Percentiles rank a stretch among this genome's conserved stretches.
Evolutionary conservation across 169 alveolate genomes (phyloP).

Genomic region (Plasmodium knowlesi): DNA sequence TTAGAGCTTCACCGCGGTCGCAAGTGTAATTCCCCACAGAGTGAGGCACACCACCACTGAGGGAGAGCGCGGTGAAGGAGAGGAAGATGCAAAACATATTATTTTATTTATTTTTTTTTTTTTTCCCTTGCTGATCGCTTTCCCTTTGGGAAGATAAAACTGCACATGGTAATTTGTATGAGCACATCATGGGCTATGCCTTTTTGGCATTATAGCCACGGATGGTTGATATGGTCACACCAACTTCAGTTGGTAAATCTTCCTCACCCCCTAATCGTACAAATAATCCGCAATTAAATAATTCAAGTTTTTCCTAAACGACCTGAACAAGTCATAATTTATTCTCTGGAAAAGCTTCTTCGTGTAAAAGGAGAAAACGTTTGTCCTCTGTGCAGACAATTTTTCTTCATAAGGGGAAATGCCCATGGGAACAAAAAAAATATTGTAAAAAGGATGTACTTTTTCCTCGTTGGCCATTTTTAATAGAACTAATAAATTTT

Average conservation of each 20-base stretch:
- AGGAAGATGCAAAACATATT: not conserved
- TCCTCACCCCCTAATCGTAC: conserved; percentile 7
- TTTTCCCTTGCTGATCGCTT: not conserved
- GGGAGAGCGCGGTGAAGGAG: not conserved
- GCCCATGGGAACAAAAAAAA: conserved; percentile 48
- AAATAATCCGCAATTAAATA: conserved; percentile 57
- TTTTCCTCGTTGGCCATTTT: conserved; percentile 38
- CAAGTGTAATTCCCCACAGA: not conserved
- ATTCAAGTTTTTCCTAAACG: conserved; percentile 62
- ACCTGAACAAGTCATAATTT: conserved; percentile 68
- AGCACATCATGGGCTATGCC: not conserved
- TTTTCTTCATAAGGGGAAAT: conserved; percentile 11
- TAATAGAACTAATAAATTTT: conserved; percentile 24
- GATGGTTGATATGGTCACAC: not conserved
- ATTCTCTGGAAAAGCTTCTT: conserved; percentile 53
- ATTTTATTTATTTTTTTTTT: too few species aligned
- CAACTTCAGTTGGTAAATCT: not conserved
- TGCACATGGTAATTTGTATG: not conserved
- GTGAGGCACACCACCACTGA: not conserved
- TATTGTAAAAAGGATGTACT: conserved; percentile 15
- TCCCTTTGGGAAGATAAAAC: not conserved
- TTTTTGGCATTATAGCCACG: not conserved
- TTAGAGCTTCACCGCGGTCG: not conserved
- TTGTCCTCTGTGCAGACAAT: not conserved
- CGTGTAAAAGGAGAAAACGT: conserved; percentile 15